Percentiles rank a stretch among this genome's conserved stretches.
These are phyloP conservation scores for Irpex sp. DNA, from an alignment of 1,284 basidiomycete species.

Conservation along the genomic window DNA sequence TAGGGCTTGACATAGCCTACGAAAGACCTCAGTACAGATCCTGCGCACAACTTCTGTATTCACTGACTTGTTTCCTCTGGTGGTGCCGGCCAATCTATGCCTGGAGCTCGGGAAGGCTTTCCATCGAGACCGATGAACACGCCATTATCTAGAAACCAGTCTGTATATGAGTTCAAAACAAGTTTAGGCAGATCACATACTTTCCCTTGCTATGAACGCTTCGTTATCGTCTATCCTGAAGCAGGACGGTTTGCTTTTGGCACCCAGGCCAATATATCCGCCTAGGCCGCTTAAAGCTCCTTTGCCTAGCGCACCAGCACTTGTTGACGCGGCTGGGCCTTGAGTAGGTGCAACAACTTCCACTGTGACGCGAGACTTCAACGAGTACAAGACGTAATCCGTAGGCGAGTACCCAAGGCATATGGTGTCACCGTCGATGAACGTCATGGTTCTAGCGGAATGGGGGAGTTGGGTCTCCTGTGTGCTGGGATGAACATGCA, in stretches of 20 bases:
- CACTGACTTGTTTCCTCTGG: slow-evolving; percentile 77
- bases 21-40: neutral
- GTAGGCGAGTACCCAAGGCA: slow-evolving; percentile 77
- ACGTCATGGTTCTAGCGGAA: slow-evolving; percentile 75
- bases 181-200: slow-evolving; percentile 42
- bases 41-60: neutral
- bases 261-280: slow-evolving; percentile 82
- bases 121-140: slow-evolving; percentile 72
- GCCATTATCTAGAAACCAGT: slow-evolving; percentile 55
- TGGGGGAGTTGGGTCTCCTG: slow-evolving; percentile 84
- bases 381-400: slow-evolving; percentile 74
- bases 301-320: slow-evolving; percentile 51
- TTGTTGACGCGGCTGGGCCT: slow-evolving; percentile 33
- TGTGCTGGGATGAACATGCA: slow-evolving; percentile 1
- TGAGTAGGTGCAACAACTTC: slow-evolving; percentile 56
- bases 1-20: slow-evolving; percentile 82
- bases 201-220: slow-evolving; percentile 76
- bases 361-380: slow-evolving; percentile 52
- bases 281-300: slow-evolving; percentile 77
- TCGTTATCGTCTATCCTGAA: slow-evolving; percentile 65
- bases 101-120: slow-evolving; percentile 52
- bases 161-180: neutral
- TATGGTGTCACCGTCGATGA: slow-evolving; percentile 58
- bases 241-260: slow-evolving; percentile 67
- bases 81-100: slow-evolving; percentile 75